Evolutionary conservation across 129 eudicot species (phyloP).

Genomic region (Pittosporum tobira): DNA sequence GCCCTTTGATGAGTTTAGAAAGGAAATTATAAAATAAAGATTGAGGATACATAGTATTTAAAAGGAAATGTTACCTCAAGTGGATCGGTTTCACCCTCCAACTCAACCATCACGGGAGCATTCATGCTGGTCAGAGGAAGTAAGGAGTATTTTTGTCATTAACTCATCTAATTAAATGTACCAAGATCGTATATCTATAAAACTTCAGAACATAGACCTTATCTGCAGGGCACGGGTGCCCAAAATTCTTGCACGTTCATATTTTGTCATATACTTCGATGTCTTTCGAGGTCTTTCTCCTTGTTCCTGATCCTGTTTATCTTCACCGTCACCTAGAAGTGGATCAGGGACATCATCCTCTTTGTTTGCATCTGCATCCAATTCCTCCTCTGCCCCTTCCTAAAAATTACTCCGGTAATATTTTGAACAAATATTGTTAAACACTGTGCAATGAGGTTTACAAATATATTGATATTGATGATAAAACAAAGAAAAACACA

Average conservation of each 20-base stretch:
- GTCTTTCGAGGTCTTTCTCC: constrained; percentile 70
- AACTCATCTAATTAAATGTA: background rate
- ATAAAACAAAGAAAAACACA: background rate
- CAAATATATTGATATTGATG: background rate
- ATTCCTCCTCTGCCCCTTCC: constrained; percentile 82
- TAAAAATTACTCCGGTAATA: constrained; percentile 11
- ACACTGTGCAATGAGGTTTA: background rate
- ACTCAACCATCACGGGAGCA: constrained; percentile 99
- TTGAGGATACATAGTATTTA: background rate
- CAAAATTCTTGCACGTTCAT: constrained; percentile 87
- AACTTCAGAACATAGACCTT: constrained; percentile 31
- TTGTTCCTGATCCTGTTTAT: constrained; percentile 40
- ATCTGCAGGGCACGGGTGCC: constrained; percentile 96
- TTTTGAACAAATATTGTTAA: background rate
- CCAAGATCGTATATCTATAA: background rate
- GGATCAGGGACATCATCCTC: constrained; percentile 64
- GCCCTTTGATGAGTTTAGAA: too few species aligned
- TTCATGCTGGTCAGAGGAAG: constrained; percentile 58
- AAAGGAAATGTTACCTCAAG: constrained; percentile 56
- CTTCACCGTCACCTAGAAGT: constrained; percentile 53
- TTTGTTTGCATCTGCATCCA: constrained; percentile 43
- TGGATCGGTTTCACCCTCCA: constrained; percentile 97
- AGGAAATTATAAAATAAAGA: background rate
- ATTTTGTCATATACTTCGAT: constrained; percentile 86
- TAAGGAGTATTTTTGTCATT: background rate